Evolutionary conservation across 805 yeast species (phyloP).

Genomic region (Yarrowia keelungensis): DNA sequence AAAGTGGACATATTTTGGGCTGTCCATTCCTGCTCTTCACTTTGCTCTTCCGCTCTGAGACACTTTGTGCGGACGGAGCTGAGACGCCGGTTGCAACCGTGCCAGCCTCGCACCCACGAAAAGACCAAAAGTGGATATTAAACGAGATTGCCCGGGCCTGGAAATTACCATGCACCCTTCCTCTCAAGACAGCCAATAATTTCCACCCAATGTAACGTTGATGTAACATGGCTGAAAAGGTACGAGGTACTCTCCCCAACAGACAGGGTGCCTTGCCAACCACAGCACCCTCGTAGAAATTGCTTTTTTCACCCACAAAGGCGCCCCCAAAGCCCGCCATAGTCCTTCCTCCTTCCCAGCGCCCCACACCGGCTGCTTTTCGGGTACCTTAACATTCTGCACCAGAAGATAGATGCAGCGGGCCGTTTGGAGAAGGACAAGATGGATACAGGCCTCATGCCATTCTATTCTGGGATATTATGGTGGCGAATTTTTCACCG

Average conservation of each 20-base stretch:
- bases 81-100: too few species aligned
- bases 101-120: not conserved
- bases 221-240: not conserved
- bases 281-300: not conserved
- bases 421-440: not conserved
- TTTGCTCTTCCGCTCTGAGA: not conserved
- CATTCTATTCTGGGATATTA: too few species aligned
- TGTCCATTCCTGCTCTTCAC: not conserved
- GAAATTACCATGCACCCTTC: not conserved
- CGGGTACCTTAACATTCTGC: constrained; percentile 29
- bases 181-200: not conserved
- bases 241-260: too few species aligned
- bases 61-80: too few species aligned
- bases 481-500: too few species aligned
- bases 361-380: constrained; percentile 10
- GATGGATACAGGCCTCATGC: too few species aligned
- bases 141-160: constrained; percentile 1
- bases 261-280: too few species aligned
- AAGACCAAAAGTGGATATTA: constrained; percentile 2
- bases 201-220: not conserved
- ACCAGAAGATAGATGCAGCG: constrained; percentile 7
- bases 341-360: not conserved
- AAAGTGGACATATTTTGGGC: not conserved
- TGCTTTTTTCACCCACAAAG: not conserved
- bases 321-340: not conserved